Conservation (phyloP, 108 stramenopile species). For the Aurantiochytrium sp. region DNA sequence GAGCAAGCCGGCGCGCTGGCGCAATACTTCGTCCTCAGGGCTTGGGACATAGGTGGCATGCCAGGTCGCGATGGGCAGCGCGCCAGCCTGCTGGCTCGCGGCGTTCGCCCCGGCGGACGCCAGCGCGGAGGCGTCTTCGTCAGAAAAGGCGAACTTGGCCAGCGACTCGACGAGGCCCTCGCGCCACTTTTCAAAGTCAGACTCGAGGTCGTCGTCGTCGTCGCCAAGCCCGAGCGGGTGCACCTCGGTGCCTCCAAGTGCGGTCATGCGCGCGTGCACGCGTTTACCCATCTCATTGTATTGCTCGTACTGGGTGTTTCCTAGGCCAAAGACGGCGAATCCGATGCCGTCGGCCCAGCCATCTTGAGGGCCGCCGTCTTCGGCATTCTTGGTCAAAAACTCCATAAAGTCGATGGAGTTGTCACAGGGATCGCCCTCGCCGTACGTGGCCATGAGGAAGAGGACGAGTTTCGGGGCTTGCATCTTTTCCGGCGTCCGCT, state of each 20-base stretch:
- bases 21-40: neutral
- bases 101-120: neutral
- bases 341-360: conserved; percentile 46
- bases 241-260: conserved; percentile 64
- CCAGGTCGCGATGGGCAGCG: neutral
- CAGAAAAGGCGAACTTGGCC: neutral
- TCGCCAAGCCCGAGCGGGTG: conserved; percentile 74
- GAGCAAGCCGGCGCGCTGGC: neutral
- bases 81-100: neutral
- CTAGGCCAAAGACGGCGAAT: conserved; percentile 93
- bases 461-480: conserved; percentile 45
- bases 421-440: conserved; percentile 98
- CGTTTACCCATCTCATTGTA: conserved; percentile 90
- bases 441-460: conserved; percentile 91
- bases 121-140: neutral
- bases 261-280: conserved; percentile 60
- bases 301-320: conserved; percentile 92
- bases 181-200: conserved; percentile 93
- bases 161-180: conserved; percentile 69
- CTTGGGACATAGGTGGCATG: neutral
- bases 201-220: conserved; percentile 88
- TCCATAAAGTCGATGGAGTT: conserved; percentile 74
- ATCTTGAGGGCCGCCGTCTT: conserved; percentile 19
- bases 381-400: conserved; percentile 41
- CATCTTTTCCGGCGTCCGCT: conserved; percentile 17